Evolutionary conservation across 164 flowering plant species (phyloP), one percentile per base, ranked within the genome.

Genomic region (Chloranthus sessilifolius): DNA sequence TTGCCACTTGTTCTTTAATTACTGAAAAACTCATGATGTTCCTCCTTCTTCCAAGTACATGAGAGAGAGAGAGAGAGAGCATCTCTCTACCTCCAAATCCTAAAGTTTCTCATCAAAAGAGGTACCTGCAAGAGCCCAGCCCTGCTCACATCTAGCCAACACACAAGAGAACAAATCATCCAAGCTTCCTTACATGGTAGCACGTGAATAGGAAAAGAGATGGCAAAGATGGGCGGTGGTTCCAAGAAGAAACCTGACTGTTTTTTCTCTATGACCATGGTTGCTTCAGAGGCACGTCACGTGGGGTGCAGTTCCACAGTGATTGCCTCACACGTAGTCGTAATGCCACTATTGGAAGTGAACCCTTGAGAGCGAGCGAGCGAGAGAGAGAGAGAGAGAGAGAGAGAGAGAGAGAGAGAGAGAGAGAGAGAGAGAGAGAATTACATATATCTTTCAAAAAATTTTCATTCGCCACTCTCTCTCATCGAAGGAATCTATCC

Each of bases 161-260:
- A 45, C 80, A 76, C 30, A 78, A 66, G 70, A 66, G 63, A 76
- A 73, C 83, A 76, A 76, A 76, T 55, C 69, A 17, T 53, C 26
- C 26, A 55, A 28, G 51, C 57, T 39, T 51, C 45, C 42, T 50
- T 55, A 53, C 64, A 63, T 64, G 63, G 61, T 77, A 61, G 58
- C 85, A 80, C 78, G 85, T 80, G 85, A 80, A 66, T 43, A 39
- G 39, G 54, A 61, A 63, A 64, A 51, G 39, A 42, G 34, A 41
- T 33, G 6, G 29, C 5, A 3, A 40, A 38, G 45, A 43, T 28
- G 46, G 67, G 72, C 77, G 67, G 43, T 58, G 53, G 52, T 65
- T 55, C 52, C 69, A 17, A 65, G 60, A 57, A 34, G 46, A 49
- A 60, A 24, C 31, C 60, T 27, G 53, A 48, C 53, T 23, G 35